phyloP scores from a whole-genome alignment of 164 flowering plant species.

The Echeveria elegans region DNA sequence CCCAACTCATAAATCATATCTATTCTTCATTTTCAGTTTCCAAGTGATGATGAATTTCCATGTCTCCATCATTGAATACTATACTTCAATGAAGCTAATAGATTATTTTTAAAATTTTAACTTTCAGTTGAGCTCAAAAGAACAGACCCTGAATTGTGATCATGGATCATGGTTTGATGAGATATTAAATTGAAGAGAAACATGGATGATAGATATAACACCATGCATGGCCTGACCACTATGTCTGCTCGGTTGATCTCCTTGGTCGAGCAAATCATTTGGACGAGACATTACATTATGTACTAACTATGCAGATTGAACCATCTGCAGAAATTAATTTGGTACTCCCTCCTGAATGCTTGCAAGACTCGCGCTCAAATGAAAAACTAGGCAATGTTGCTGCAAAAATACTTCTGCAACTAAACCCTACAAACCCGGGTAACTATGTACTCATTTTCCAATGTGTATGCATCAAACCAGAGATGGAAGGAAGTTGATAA shows the following conservation, averaged over 20 bases:
- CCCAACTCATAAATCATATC: too few species aligned
- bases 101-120: too few species aligned
- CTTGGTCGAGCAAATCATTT: constrained; percentile 65
- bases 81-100: too few species aligned
- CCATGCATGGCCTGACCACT: constrained; percentile 92
- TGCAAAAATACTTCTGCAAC: constrained; percentile 48
- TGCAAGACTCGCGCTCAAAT: constrained; percentile 55
- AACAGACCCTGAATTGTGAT: too few species aligned
- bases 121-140: too few species aligned
- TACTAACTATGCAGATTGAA: constrained; percentile 39
- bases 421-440: constrained; percentile 59
- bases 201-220: too few species aligned
- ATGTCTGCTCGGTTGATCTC: constrained; percentile 75
- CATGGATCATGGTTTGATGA: too few species aligned
- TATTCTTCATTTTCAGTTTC: too few species aligned
- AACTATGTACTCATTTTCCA: constrained; percentile 69
- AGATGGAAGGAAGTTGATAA: constrained; percentile 69
- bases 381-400: constrained; percentile 54
- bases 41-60: too few species aligned
- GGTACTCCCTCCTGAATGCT: constrained; percentile 79
- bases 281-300: constrained; percentile 57
- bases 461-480: constrained; percentile 49
- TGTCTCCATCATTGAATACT: too few species aligned
- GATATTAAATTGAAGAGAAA: too few species aligned
- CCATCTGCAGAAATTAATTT: constrained; percentile 59